Conservation (phyloP, 2,329 filamentous ascomycete species). For the Exophiala dermatitidis region DNA sequence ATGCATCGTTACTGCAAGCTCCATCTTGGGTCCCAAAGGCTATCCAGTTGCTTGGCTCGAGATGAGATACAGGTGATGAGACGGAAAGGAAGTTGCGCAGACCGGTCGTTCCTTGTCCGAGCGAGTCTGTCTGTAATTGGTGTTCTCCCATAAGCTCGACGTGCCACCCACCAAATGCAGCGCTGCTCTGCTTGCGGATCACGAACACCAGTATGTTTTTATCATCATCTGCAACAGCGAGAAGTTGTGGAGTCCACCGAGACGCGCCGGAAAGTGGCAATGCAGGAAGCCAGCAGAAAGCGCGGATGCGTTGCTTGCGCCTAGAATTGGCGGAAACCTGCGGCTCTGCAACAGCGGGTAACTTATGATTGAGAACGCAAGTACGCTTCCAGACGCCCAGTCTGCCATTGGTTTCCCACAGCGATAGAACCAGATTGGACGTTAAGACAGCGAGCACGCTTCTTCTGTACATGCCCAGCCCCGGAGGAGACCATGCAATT, state of each 20-base stretch:
- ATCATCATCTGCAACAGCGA: conserved; percentile 36
- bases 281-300: conserved; percentile 37
- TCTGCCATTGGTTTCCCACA: conserved; percentile 48
- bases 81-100: conserved; percentile 7
- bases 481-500: conserved; percentile 51
- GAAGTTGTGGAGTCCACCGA: conserved; percentile 33
- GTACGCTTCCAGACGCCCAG: conserved; percentile 46
- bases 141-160: conserved; percentile 9
- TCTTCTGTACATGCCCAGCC: conserved; percentile 48
- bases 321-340: conserved; percentile 25
- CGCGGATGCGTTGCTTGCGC: conserved; percentile 33
- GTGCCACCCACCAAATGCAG: conserved; percentile 16
- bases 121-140: neutral
- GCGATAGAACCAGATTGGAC: conserved; percentile 49
- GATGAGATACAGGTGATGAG: conserved; percentile 11
- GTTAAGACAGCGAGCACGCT: conserved; percentile 51
- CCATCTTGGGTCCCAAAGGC: neutral
- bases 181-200: conserved; percentile 15
- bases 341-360: conserved; percentile 28
- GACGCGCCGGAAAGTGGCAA: conserved; percentile 5
- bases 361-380: conserved; percentile 46
- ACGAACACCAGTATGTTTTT: conserved; percentile 12
- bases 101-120: neutral
- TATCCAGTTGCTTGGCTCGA: conserved; percentile 11
- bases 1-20: neutral